Base-by-base conservation (phyloP, 768 basidiomycete genomes). In the Lyophyllum decastes region DNA sequence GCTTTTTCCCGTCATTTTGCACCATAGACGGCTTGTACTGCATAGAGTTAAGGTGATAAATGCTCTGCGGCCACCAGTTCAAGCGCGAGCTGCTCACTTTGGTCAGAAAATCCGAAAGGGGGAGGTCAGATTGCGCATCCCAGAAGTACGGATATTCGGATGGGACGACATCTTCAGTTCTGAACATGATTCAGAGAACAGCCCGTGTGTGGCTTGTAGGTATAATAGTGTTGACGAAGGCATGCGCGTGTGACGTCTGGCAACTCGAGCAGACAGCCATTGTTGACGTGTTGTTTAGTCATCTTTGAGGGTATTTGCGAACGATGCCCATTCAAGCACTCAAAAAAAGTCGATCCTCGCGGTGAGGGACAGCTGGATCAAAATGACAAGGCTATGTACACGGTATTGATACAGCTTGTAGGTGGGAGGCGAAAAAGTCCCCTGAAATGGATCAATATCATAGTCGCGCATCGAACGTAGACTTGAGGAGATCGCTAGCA, bases 21-120 rank as follows among this genome's bases (percentile, higher is more conserved):
- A 90, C 85, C 88, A 90, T 87, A 17, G 88, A 90, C 0, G 90
- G 89, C 52, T 78, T 87, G 61, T 83, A 89, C 88, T 90, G 59
- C 12, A 52, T 24, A 53, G 21, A 24, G n/a, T 41, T 5, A 19
- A 41, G 17, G n/a, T 10, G 26, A 54, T 41, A 17, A 26, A 19
- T 52, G 21, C 55, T 44, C 57, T 17, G 27, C 19, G 27, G 38
- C 48, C 25, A 30, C 19, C 14, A 49, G 24, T 19, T 52, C 38
- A 17, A 40, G 14, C 9, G 22, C 27, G 24, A 16, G 25, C 33
- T 12, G 35, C 71, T 35, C 62, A 81, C 87, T 72, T 89, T 87
- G 35, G 67, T 68, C 52, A 87, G 65, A 63, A 86, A 90, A 14
- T 83, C 80, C 21, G 81, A 63, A 17, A 89, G 68, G 11, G 80